Conservation (phyloP, 2,329 filamentous ascomycete genomes). For the Apiospora aurea region DNA sequence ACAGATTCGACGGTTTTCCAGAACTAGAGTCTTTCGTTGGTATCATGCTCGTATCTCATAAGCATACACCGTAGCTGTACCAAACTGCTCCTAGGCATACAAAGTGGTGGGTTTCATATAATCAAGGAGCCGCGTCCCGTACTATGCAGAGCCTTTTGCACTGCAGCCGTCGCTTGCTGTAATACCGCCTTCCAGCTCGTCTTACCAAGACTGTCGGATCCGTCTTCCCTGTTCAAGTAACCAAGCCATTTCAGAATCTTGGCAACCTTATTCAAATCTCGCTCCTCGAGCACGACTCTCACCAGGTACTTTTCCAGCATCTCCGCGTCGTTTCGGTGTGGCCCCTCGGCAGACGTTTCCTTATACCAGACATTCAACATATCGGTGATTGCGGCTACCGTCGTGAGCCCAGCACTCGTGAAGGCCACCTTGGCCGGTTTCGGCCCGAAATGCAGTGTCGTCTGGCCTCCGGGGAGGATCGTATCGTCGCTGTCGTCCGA, state of each 20-base stretch:
- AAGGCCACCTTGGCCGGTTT: constrained; percentile 56
- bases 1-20: not conserved
- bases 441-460: constrained; percentile 54
- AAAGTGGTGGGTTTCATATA: constrained; percentile 39
- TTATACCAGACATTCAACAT: constrained; percentile 80
- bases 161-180: constrained; percentile 52
- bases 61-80: not conserved
- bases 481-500: constrained; percentile 30
- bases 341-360: constrained; percentile 75
- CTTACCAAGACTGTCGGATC: constrained; percentile 39
- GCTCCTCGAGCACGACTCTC: constrained; percentile 77
- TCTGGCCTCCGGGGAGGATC: constrained; percentile 45
- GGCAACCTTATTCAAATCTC: constrained; percentile 77
- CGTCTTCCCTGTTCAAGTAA: constrained; percentile 50
- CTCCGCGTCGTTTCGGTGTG: constrained; percentile 78
- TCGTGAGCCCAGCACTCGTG: constrained; percentile 50
- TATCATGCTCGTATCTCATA: not conserved
- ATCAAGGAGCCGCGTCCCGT: constrained; percentile 64
- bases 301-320: constrained; percentile 77
- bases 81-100: not conserved
- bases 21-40: not conserved
- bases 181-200: constrained; percentile 56
- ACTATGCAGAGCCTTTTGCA: constrained; percentile 62
- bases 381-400: constrained; percentile 68
- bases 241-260: constrained; percentile 73